These are phyloP conservation scores for Saccharomycopsis olivae DNA, from an alignment of 805 yeast genomes.

Conservation along the genomic window DNA sequence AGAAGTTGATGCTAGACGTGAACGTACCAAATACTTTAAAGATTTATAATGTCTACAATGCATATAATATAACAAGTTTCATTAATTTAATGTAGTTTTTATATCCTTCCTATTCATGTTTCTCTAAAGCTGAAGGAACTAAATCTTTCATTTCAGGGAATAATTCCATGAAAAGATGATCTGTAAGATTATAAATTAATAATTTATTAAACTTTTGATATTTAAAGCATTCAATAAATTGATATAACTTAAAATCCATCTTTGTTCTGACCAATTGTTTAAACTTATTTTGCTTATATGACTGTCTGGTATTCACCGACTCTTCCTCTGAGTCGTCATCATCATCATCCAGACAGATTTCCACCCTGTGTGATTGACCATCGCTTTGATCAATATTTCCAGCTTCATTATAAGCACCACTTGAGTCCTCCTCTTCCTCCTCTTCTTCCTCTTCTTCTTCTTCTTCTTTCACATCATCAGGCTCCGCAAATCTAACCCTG, in stretches of 20 bases:
- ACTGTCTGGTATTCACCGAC: background rate
- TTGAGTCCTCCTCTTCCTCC: slow-evolving; percentile 20
- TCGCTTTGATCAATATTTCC: no score
- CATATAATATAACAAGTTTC: background rate
- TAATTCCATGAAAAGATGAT: slow-evolving; percentile 29
- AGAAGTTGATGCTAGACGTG: slow-evolving; percentile 17
- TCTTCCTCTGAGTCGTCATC: slow-evolving; percentile 1
- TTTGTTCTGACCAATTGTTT: slow-evolving; percentile 13
- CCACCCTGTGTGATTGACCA: no score
- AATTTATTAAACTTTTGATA: slow-evolving; percentile 33
- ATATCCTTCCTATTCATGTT: slow-evolving; percentile 9
- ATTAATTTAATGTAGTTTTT: no score
- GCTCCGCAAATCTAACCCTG: no score
- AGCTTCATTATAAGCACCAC: background rate
- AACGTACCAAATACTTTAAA: slow-evolving; percentile 16
- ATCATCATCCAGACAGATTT: no score
- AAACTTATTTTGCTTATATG: slow-evolving; percentile 1
- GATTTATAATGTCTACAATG: slow-evolving; percentile 15
- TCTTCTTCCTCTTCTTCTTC: slow-evolving; percentile 21
- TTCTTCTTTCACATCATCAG: slow-evolving; percentile 17
- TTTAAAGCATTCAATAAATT: slow-evolving; percentile 26
- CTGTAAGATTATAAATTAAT: slow-evolving; percentile 32
- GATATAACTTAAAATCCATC: slow-evolving; percentile 18
- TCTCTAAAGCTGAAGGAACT: slow-evolving; percentile 16
- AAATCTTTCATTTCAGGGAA: slow-evolving; percentile 28